Base-by-base conservation (phyloP, 495 filamentous ascomycete genomes). In the Neurospora discreta region DNA sequence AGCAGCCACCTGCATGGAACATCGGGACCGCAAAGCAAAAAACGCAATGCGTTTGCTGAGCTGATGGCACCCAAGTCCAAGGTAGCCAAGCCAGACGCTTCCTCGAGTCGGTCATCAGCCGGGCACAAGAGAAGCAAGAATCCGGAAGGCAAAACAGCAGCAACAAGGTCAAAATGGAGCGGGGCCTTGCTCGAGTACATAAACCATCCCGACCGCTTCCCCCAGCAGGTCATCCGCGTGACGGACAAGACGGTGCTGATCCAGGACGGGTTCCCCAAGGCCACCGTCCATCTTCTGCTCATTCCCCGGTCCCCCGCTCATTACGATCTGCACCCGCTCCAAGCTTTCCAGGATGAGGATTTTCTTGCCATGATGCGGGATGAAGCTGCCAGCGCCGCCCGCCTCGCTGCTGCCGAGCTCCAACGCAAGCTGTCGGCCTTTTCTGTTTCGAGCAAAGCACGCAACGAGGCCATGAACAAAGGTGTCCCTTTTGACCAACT, bases 251-350 rank as follows among this genome's bases (percentile, higher is more conserved):
- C 91, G 72, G 94, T 98, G 52, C 87, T 88, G 18, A 93, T 98
- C 81, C 83, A 91, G 52, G 95, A 99, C 80, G 79, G 87, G 68
- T 99, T 88, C 78, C 93, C 95, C 5, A 98, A 98, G 80, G 88
- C 93, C 26, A 88, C 86, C 15, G 82, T 98, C 8, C 95, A 99
- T 80, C 83, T 93, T 0, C 92, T 99, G 16, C 88, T 99, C 11
- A 87, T 99, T 4, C 93, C 94, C 11, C 91, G 94, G 30, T 87
- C 91, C 46, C 80, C 84, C 0, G 74, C 82, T 2, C 89, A 90
- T 76, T 87, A 84, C 73, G 78, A 84, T 11, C 82, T 89, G 15
- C 92, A 96, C 73, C 94, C 94, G 0, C 90, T 94, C 80, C 88
- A 92, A 3, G 93, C 93, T 11, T 89, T 98, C 73, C 81, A 88